These are phyloP conservation scores for Bipolaris bicolor DNA, from an alignment of 2,329 filamentous ascomycete genomes.

Conservation along the genomic window DNA sequence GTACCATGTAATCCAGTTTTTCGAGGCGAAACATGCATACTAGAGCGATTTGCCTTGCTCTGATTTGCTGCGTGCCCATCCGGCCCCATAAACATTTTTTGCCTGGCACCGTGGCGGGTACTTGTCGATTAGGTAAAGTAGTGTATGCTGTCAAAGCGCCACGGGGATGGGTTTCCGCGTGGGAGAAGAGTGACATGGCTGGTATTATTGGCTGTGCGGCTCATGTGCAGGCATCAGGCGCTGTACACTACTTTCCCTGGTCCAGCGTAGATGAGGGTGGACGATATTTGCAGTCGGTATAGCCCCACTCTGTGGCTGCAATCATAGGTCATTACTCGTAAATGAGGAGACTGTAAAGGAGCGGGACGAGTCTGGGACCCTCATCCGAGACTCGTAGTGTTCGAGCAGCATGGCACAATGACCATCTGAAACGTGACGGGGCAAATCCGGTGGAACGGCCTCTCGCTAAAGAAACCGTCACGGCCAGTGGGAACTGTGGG, in stretches of 20 bases:
- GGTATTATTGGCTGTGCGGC: not conserved
- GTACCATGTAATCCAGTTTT: constrained; percentile 6
- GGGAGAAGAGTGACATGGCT: not conserved
- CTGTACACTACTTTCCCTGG: not conserved
- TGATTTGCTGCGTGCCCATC: not conserved
- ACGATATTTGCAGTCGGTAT: constrained; percentile 4
- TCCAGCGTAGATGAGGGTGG: not conserved
- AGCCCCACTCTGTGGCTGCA: constrained; percentile 3
- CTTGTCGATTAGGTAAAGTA: not conserved
- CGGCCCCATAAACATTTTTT: constrained; percentile 6
- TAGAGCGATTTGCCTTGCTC: not conserved
- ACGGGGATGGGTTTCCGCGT: not conserved
- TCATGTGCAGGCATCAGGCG: not conserved
- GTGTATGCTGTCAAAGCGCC: not conserved
- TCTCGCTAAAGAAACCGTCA: constrained; percentile 1
- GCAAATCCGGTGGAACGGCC: constrained; percentile 7
- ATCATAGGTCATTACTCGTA: constrained; percentile 6
- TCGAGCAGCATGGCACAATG: constrained; percentile 10
- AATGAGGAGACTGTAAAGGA: not conserved
- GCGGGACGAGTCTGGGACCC: constrained; percentile 4
- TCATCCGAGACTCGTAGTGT: constrained; percentile 16
- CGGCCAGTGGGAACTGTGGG: constrained; percentile 7
- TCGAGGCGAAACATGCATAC: constrained; percentile 2
- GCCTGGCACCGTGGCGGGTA: not conserved
- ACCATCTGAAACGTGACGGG: constrained; percentile 12